These are phyloP conservation scores for Cocos nucifera DNA, from an alignment of 176 grass and related monocot genomes.

Conservation along the genomic window DNA sequence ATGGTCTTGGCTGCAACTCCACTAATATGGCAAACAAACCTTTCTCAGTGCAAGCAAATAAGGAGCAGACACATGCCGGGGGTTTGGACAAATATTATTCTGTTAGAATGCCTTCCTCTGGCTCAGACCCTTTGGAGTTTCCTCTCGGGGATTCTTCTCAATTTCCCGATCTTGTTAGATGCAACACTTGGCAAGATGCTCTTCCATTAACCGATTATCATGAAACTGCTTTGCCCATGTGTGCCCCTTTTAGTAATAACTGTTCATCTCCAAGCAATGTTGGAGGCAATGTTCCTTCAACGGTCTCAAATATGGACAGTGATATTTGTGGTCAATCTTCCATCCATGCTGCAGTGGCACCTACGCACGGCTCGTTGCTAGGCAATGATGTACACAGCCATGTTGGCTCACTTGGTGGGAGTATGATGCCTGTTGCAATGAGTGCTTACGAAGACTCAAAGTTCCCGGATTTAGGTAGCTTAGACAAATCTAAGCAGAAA, in stretches of 20 bases:
- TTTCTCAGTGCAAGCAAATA: conserved; percentile 24
- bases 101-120: neutral
- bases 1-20: conserved; percentile 1
- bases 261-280: neutral
- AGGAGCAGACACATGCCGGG: conserved; percentile 19
- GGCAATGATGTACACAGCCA: conserved; percentile 8
- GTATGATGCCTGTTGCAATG: neutral
- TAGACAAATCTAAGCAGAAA: conserved; percentile 2
- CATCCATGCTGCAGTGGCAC: neutral
- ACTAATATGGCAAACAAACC: conserved; percentile 11
- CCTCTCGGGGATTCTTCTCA: conserved; percentile 27
- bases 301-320: neutral
- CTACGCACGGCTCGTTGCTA: neutral
- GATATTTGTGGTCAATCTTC: conserved; percentile 1
- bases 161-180: conserved; percentile 27
- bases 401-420: conserved; percentile 3
- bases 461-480: conserved; percentile 8
- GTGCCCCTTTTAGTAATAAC: conserved; percentile 2
- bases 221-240: neutral
- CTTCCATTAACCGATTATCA: conserved; percentile 24
- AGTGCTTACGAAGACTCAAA: neutral
- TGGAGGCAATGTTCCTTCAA: conserved; percentile 6
- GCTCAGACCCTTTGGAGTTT: conserved; percentile 28
- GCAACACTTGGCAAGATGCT: conserved; percentile 19
- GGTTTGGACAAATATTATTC: conserved; percentile 6